These are phyloP conservation scores for Lachnellula arida DNA, from an alignment of 2,329 filamentous ascomycete species.

Conservation along the genomic window DNA sequence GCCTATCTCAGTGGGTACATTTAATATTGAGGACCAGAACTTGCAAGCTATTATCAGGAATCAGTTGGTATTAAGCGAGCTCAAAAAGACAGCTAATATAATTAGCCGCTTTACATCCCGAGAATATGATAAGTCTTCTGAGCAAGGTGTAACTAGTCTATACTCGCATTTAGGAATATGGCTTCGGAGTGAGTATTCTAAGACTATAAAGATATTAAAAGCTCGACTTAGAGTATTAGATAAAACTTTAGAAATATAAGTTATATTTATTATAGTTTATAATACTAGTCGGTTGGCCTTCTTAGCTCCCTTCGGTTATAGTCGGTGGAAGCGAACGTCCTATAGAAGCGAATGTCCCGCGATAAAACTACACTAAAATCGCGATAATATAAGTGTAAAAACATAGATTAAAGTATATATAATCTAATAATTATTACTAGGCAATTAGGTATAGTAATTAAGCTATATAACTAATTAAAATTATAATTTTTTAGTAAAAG, in stretches of 20 bases:
- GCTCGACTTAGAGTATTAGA: constrained; percentile 9
- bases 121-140: constrained; percentile 5
- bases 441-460: no score
- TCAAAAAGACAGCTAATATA: constrained; percentile 17
- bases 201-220: constrained; percentile 10
- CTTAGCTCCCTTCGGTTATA: no score
- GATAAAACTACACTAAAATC: no score
- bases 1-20: constrained; percentile 20
- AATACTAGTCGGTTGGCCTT: no score
- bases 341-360: no score
- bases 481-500: no score
- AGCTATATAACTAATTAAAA: no score
- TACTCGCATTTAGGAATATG: constrained; percentile 14
- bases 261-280: no score
- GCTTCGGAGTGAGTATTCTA: constrained; percentile 15
- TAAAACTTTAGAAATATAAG: background rate
- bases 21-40: constrained; percentile 23
- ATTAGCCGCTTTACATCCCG: constrained; percentile 16
- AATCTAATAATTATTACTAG: no score
- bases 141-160: constrained; percentile 4
- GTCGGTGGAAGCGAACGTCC: no score
- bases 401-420: no score
- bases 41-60: constrained; percentile 21
- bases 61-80: constrained; percentile 24
- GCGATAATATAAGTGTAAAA: no score